Evolutionary conservation across 352 stramenopile genomes (phyloP).

Genomic region (Globisporangium paroecandrum): DNA sequence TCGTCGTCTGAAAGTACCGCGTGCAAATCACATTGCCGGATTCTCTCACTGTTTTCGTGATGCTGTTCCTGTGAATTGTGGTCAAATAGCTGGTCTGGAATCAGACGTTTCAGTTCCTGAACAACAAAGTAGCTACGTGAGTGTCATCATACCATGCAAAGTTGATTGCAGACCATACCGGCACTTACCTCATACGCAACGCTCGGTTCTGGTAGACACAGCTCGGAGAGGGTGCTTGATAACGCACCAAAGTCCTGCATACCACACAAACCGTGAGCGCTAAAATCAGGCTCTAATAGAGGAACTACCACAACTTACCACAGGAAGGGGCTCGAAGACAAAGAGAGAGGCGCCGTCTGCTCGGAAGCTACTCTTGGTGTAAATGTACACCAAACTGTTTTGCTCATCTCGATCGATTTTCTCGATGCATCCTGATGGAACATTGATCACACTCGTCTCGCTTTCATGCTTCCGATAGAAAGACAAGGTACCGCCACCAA

Average conservation of each 20-base stretch:
- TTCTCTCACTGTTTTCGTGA: background rate
- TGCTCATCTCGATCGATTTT: slow-evolving; percentile 33
- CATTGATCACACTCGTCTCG: slow-evolving; percentile 49
- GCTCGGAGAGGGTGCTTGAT: background rate
- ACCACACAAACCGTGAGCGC: background rate
- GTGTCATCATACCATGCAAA: background rate
- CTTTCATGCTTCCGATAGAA: slow-evolving; percentile 46
- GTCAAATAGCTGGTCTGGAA: slow-evolving; percentile 2
- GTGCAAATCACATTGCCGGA: background rate
- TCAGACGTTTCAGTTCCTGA: slow-evolving; percentile 8
- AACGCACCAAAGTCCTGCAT: slow-evolving; percentile 3
- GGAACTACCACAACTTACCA: slow-evolving; percentile 1
- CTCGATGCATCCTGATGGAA: slow-evolving; percentile 47
- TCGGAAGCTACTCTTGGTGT: slow-evolving; percentile 15
- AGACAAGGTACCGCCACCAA: slow-evolving; percentile 37
- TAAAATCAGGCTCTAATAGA: background rate
- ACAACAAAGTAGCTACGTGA: background rate
- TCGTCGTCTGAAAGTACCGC: slow-evolving; percentile 5
- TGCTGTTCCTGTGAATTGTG: background rate
- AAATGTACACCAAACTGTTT: slow-evolving; percentile 21
- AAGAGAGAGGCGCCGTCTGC: slow-evolving; percentile 14
- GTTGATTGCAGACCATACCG: background rate
- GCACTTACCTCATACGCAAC: slow-evolving; percentile 6
- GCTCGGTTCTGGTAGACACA: background rate
- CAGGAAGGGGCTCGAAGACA: slow-evolving; percentile 11